Percentiles rank a stretch among this genome's conserved stretches.
Conservation (phyloP, 805 yeast species). For the Candida bentonensis region DNA sequence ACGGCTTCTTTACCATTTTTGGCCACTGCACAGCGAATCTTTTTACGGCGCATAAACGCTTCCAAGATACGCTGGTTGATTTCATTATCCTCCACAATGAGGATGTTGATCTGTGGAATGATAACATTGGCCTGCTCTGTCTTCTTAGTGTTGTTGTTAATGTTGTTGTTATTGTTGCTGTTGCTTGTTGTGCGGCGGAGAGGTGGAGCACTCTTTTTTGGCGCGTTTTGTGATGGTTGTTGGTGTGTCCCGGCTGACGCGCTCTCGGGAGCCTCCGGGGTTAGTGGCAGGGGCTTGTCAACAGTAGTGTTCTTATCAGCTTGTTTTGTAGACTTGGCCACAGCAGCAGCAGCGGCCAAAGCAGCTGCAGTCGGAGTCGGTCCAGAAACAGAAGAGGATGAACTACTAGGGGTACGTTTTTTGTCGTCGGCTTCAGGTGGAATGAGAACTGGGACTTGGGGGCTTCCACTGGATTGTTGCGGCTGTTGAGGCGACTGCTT, state of each 20-base stretch:
- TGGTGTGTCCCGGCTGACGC: background rate
- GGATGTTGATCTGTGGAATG: slow-evolving; percentile 75
- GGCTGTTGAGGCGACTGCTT: slow-evolving; percentile 1
- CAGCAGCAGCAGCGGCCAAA: background rate
- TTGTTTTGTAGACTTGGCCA: background rate
- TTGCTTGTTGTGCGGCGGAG: slow-evolving; percentile 1
- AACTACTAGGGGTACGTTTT: background rate
- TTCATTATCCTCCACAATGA: slow-evolving; percentile 92
- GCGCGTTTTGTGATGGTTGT: background rate
- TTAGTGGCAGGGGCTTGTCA: background rate
- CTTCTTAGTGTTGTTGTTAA: slow-evolving; percentile 3
- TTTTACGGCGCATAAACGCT: slow-evolving; percentile 71
- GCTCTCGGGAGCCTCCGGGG: background rate
- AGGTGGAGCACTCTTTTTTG: background rate
- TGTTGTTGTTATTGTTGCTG: slow-evolving; percentile 6
- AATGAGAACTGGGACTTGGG: background rate
- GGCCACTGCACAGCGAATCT: slow-evolving; percentile 74
- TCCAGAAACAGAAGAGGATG: background rate
- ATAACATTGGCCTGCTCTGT: slow-evolving; percentile 32
- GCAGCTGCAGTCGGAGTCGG: background rate
- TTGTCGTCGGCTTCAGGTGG: slow-evolving; percentile 1
- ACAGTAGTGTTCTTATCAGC: background rate
- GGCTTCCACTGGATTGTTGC: slow-evolving; percentile 1
- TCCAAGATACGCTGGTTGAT: slow-evolving; percentile 88
- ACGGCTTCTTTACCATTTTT: slow-evolving; percentile 91